Base-by-base conservation (phyloP, 352 stramenopile genomes). In the Pythium sukuiense region DNA sequence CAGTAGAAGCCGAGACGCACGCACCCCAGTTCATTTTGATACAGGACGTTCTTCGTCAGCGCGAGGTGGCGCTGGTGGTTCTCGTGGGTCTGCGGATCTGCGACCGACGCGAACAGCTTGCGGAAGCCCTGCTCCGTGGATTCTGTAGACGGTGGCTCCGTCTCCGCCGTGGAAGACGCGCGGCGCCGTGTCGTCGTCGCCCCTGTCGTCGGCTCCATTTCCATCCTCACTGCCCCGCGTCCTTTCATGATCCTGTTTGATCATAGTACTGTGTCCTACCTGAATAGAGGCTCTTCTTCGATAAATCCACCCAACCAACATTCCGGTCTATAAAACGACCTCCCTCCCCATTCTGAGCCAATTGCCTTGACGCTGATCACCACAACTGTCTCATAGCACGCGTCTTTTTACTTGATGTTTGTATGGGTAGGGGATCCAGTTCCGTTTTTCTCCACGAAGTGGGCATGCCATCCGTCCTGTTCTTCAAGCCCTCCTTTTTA, bases 31-130 rank as follows among this genome's bases (percentile, higher is more conserved):
- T 89, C 83, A 61, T 90, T 89, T 43, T 83, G 80, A 59, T 87
- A 89, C 29, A 93, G 68, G n/a, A 91, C 76, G 37, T 90, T 85
- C 72, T 92, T 89, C 33, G 83, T 79, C 27, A 93, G 74, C 24
- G 87, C 87, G 52, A 92, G 72, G 37, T 95, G 83, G 32, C 85
- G 74, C 49, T 79, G 77, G 62, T 91, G 81, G 26, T 87, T 79
- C 4, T 80, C 76, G n/a, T 64, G 65, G 20, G 85, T 92, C 77
- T 93, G 80, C 11, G 73, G 81, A 53, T 93, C 82, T 12, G 50
- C 55, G 27, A 89, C 70, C 1, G 80, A 85, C 29, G 64, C 67
- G 48, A 91, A 91, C 46, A 93, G 74, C 71, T 91, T 93, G 33
- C 76, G 65, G 66, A 93, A 91, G 39, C 67, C 72, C 27, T 88